Evolutionary conservation across 2,329 filamentous ascomycete genomes (phyloP).

Genomic region (Neopestalotiopsis rosae): DNA sequence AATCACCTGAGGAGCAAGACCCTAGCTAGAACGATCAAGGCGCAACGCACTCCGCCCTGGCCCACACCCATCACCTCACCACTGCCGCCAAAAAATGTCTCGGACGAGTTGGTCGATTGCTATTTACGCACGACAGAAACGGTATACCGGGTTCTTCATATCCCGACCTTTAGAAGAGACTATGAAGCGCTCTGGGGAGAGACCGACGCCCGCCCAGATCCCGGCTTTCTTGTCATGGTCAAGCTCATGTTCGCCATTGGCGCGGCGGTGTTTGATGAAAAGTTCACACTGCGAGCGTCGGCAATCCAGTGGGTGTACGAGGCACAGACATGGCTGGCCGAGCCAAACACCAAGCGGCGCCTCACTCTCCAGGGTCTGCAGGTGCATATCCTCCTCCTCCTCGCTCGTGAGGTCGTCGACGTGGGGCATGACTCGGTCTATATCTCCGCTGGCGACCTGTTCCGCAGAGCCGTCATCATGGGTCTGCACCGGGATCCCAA

Average conservation of each 20-base stretch:
- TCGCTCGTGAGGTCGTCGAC: conserved; percentile 53
- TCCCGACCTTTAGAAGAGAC: conserved; percentile 28
- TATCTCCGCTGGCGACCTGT: conserved; percentile 54
- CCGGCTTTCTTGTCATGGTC: conserved; percentile 56
- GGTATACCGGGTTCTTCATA: conserved; percentile 31
- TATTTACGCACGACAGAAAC: conserved; percentile 31
- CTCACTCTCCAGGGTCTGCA: conserved; percentile 56
- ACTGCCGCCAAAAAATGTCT: conserved; percentile 24
- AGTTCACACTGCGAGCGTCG: conserved; percentile 45
- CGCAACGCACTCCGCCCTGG: conserved; percentile 22
- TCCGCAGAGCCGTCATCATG: conserved; percentile 62
- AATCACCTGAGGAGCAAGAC: conserved; percentile 22
- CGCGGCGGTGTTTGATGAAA: conserved; percentile 51
- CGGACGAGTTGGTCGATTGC: conserved; percentile 26
- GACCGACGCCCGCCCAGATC: conserved; percentile 21
- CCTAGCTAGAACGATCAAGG: conserved; percentile 22
- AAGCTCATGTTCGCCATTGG: conserved; percentile 61
- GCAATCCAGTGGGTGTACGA: conserved; percentile 59
- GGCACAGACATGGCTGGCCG: conserved; percentile 55
- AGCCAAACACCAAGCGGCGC: conserved; percentile 52
- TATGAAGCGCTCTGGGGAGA: conserved; percentile 27
- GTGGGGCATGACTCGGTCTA: conserved; percentile 53
- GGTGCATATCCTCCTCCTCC: conserved; percentile 54
- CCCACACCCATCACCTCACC: conserved; percentile 22
- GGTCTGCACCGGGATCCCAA: conserved; percentile 63